Evolutionary conservation across 805 yeast species (phyloP).

Genomic region (Sporopachydermia lactativora): DNA sequence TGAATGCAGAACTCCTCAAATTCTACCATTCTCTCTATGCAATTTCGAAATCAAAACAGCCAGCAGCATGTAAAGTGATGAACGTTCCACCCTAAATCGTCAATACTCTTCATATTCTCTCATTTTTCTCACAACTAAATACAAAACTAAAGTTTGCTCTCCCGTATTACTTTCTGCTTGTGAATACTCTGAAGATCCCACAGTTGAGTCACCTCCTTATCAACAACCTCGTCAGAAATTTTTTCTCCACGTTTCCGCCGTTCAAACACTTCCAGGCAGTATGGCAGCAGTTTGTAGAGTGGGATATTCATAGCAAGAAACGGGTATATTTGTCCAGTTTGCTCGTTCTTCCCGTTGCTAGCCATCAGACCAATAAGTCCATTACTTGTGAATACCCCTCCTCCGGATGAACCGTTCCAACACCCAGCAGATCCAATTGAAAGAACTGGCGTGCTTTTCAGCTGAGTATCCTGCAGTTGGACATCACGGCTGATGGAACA

Average conservation of each 20-base stretch:
- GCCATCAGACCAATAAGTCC: conserved; percentile 22
- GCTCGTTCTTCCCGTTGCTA: conserved; percentile 20
- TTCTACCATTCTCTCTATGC: too few species aligned
- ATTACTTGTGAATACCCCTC: conserved; percentile 15
- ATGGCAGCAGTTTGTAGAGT: conserved; percentile 9
- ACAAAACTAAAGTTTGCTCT: not conserved
- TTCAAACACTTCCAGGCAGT: not conserved
- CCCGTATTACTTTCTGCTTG: not conserved
- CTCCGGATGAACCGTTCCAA: conserved; percentile 27
- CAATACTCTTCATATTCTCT: too few species aligned
- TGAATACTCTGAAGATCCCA: conserved; percentile 1
- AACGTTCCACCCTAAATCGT: too few species aligned
- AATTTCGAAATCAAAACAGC: too few species aligned
- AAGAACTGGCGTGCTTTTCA: conserved; percentile 11
- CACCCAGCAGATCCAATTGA: conserved; percentile 20
- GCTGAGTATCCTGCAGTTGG: not conserved
- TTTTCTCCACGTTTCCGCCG: not conserved
- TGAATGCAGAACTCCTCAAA: too few species aligned
- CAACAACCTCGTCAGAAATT: not conserved
- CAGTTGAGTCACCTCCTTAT: not conserved
- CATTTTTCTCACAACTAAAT: too few species aligned
- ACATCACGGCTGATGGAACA: not conserved
- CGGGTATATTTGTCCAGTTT: conserved; percentile 19
- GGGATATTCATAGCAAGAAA: conserved; percentile 23
- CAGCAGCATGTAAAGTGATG: too few species aligned